Conservation (phyloP, 495 filamentous ascomycete species). For the Clohesyomyces aquaticus region DNA sequence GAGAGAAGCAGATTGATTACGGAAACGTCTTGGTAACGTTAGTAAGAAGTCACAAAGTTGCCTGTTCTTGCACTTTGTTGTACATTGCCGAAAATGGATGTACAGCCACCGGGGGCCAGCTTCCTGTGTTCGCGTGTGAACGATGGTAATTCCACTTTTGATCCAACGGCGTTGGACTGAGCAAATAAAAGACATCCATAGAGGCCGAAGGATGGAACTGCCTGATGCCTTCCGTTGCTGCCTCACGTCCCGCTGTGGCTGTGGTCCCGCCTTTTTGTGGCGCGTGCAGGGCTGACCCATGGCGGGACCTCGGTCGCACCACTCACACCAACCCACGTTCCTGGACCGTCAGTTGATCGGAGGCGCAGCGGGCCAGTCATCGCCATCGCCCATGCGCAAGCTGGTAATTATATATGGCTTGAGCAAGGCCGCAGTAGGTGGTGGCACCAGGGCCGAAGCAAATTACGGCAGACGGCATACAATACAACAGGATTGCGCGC, state of each 20-base stretch:
- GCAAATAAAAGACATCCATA: too few relatives aligned
- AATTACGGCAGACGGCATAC: background rate
- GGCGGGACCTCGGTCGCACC: constrained; percentile 1
- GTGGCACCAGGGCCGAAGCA: background rate
- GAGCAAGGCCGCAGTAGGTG: background rate
- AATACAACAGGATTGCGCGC: background rate
- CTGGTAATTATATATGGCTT: background rate
- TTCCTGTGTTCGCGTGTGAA: too few relatives aligned
- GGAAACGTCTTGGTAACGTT: too few relatives aligned
- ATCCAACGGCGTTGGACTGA: too few relatives aligned
- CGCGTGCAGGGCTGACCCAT: background rate
- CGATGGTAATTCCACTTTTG: too few relatives aligned
- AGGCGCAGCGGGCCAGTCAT: constrained; percentile 31
- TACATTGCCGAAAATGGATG: too few relatives aligned
- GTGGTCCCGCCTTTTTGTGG: background rate
- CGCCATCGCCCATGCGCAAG: constrained; percentile 17
- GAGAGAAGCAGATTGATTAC: too few relatives aligned
- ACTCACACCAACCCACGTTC: constrained; percentile 14
- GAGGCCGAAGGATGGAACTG: background rate
- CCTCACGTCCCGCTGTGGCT: background rate
- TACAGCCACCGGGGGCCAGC: too few relatives aligned
- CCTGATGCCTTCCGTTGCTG: background rate
- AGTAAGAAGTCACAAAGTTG: too few relatives aligned
- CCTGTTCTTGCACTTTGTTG: too few relatives aligned
- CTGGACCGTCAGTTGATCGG: constrained; percentile 8